These are phyloP conservation scores for Chrysanthemum seticuspe DNA, from an alignment of 129 eudicot species.

Conservation along the genomic window DNA sequence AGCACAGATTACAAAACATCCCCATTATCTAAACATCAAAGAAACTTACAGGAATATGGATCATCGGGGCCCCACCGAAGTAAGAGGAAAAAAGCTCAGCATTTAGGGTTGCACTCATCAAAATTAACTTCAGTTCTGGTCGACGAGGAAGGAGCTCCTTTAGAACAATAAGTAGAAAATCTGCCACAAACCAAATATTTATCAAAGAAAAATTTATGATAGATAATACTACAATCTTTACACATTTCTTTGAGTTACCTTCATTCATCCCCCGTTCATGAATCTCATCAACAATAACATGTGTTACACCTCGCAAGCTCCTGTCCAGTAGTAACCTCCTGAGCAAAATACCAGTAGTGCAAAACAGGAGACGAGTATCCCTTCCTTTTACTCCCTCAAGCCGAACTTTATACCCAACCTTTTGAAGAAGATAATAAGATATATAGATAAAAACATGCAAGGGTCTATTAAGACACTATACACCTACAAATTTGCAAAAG, in stretches of 20 bases:
- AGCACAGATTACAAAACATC: no score
- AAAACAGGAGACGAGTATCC: constrained; percentile 92
- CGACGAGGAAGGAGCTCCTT: constrained; percentile 98
- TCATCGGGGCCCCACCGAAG: constrained; percentile 88
- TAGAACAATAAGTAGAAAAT: constrained; percentile 91
- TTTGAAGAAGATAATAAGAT: constrained; percentile 9
- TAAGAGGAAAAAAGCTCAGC: constrained; percentile 96
- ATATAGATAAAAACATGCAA: constrained; percentile 10
- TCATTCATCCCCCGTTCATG: constrained; percentile 99
- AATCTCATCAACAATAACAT: constrained; percentile 95
- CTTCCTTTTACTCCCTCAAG: constrained; percentile 95
- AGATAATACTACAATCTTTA: constrained; percentile 1
- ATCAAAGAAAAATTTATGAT: constrained; percentile 9
- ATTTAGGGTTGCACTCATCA: constrained; percentile 98
- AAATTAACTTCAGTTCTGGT: constrained; percentile 77
- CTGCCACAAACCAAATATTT: constrained; percentile 42
- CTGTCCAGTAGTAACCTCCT: constrained; percentile 91
- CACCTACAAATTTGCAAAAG: constrained; percentile 7
- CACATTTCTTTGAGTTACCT: constrained; percentile 44
- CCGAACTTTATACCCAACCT: constrained; percentile 89
- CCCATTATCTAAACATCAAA: neutral
- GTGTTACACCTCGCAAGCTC: constrained; percentile 81
- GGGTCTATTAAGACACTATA: neutral
- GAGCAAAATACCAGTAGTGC: constrained; percentile 92
- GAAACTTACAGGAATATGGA: constrained; percentile 83